phyloP scores from a whole-genome alignment of 2,329 filamentous ascomycete genomes.

The Cladophialophora immunda region DNA sequence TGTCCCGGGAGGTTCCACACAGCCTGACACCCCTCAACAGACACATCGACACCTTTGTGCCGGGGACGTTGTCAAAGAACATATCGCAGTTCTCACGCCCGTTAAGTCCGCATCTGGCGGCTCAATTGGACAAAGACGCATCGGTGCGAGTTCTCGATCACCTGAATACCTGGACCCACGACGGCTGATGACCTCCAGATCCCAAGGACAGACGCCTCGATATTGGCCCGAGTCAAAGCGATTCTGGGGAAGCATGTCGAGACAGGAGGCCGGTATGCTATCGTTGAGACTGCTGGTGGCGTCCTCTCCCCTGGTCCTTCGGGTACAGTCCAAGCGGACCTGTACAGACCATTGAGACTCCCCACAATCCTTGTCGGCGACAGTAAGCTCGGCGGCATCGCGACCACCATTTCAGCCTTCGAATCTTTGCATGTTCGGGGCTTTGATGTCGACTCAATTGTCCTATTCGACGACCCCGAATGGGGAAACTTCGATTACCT shows the following conservation, averaged over 20 bases:
- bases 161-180: not conserved
- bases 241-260: conserved; percentile 47
- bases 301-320: conserved; percentile 81
- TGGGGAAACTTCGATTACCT: conserved; percentile 77
- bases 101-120: conserved; percentile 80
- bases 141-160: conserved; percentile 17
- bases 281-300: conserved; percentile 84
- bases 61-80: conserved; percentile 65
- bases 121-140: conserved; percentile 47
- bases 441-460: conserved; percentile 75
- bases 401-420: conserved; percentile 79
- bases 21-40: conserved; percentile 49
- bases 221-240: conserved; percentile 60
- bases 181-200: conserved; percentile 48
- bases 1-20: not conserved
- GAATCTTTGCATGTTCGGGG: conserved; percentile 81
- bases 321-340: conserved; percentile 77
- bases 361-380: conserved; percentile 80
- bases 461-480: conserved; percentile 72
- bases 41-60: conserved; percentile 69
- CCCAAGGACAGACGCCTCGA: conserved; percentile 60
- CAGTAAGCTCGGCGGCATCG: conserved; percentile 79
- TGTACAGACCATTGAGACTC: conserved; percentile 77
- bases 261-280: conserved; percentile 53
- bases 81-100: conserved; percentile 77